Evolutionary conservation across 345 rosid genomes (phyloP), one percentile per base, ranked within the genome.

Genomic region (Psidium guajava): DNA sequence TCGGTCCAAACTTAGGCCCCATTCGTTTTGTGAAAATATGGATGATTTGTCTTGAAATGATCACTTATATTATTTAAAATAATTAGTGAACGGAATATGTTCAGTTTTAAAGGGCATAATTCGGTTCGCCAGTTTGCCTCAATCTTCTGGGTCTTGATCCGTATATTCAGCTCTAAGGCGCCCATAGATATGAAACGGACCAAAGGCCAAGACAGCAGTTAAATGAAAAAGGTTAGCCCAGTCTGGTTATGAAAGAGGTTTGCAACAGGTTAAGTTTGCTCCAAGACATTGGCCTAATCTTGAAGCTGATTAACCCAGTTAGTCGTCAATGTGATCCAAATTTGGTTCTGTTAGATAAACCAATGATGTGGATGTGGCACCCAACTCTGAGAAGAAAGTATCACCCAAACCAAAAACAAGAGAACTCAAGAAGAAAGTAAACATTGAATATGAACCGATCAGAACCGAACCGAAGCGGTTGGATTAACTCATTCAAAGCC

Each of bases 101-200:
- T 40, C 5, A 40, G 3, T 0, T 5, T 40, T 40, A 40, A 40
- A 40, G 42, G 42, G 42, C 5, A 61, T 15, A 61, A 61, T 61
- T 13, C 1, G 1, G 18, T n/a, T 58, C 2, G 3, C 8, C 0
- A 58, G 69, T 12, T n/a, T n/a, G 36, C 69, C 18, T 0, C 4
- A 12, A 58, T 58, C n/a, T 12, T 1, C 36, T 18, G 4, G 4
- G 69, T 58, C 69, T 32, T 6, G 69, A 13, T 7, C 64, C 15
- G 13, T 2, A 57, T 9, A 49, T 49, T 9, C 10, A 25, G 20
- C 20, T 16, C 20, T 15, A 14, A 1, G 73, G 20, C 10, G 20
- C 10, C 2, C 73, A 27, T 61, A 8, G 11, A 14, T 61, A 6
- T 16, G 74, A 61, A 61, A 61, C 74, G 74, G 42, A 28, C 40